Conservation (phyloP, 2,329 filamentous ascomycete genomes). For the Coleophoma crateriformis region DNA sequence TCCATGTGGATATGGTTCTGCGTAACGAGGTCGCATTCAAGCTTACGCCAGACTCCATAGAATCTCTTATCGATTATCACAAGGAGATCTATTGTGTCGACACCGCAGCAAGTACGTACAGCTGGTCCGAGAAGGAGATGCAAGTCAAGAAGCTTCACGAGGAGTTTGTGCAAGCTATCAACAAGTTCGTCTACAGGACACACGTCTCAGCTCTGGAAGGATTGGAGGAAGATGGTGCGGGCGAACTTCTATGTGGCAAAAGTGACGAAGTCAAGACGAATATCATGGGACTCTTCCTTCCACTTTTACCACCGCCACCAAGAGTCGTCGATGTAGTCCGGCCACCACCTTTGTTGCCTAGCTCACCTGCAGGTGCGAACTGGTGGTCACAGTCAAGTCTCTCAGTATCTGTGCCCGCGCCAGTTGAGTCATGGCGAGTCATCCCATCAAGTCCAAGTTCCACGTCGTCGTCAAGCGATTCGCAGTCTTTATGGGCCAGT, state of each 20-base stretch:
- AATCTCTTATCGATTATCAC: slow-evolving; percentile 89
- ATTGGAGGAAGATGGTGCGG: slow-evolving; percentile 91
- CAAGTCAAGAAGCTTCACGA: slow-evolving; percentile 97
- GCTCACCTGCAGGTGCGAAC: slow-evolving; percentile 65
- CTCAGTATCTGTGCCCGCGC: slow-evolving; percentile 58
- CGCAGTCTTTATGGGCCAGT: slow-evolving; percentile 71
- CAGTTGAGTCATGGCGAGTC: slow-evolving; percentile 85
- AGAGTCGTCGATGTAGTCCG: slow-evolving; percentile 85
- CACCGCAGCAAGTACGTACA: slow-evolving; percentile 80
- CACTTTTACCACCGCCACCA: slow-evolving; percentile 80
- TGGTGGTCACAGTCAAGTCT: slow-evolving; percentile 77
- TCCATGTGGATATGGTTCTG: slow-evolving; percentile 98
- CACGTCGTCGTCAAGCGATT: slow-evolving; percentile 63
- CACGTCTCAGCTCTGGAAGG: slow-evolving; percentile 87
- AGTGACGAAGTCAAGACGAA: slow-evolving; percentile 89
- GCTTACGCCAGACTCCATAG: slow-evolving; percentile 90
- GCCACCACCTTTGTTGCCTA: slow-evolving; percentile 79
- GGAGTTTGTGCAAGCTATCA: slow-evolving; percentile 92
- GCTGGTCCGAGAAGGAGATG: slow-evolving; percentile 94
- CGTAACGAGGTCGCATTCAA: slow-evolving; percentile 98
- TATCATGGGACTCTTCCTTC: slow-evolving; percentile 78
- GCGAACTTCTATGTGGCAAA: slow-evolving; percentile 85
- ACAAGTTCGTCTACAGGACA: slow-evolving; percentile 94
- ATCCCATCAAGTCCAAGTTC: slow-evolving; percentile 83
- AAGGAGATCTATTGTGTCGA: slow-evolving; percentile 92